phyloP scores from a whole-genome alignment of 441 rosid species.

The Metrosideros polymorpha region DNA sequence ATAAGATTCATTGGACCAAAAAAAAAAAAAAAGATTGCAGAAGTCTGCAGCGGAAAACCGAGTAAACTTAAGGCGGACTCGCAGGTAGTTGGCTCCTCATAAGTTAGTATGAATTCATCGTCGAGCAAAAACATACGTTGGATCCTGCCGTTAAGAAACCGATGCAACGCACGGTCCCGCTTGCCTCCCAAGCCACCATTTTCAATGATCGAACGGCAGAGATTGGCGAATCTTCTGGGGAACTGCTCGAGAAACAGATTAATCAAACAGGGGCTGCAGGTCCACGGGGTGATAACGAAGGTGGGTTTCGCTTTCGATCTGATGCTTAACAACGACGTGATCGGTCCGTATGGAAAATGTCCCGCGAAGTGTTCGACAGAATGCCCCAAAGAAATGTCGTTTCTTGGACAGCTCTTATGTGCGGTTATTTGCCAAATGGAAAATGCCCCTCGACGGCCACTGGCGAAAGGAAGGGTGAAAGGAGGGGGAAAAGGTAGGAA shows the following conservation, averaged over 20 bases:
- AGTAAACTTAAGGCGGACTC: neutral
- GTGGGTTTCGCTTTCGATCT: conserved; percentile 36
- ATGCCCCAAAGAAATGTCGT: conserved; percentile 81
- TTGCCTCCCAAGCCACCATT: neutral
- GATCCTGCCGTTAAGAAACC: neutral
- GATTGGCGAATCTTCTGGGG: conserved; percentile 41
- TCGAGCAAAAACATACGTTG: neutral
- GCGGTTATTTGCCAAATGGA: conserved; percentile 43
- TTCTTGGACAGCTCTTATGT: conserved; percentile 87
- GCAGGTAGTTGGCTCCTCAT: neutral
- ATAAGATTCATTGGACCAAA: too few species aligned
- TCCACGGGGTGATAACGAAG: conserved; percentile 42
- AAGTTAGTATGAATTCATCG: neutral
- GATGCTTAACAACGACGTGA: conserved; percentile 50
- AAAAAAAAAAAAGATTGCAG: too few species aligned
- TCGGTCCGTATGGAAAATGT: conserved; percentile 65
- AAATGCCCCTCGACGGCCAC: too few species aligned
- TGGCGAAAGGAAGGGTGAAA: too few species aligned
- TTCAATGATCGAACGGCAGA: conserved; percentile 36
- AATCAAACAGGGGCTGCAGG: conserved; percentile 51
- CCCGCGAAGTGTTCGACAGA: conserved; percentile 60
- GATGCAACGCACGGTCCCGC: neutral
- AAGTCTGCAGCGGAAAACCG: neutral
- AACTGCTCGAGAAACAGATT: conserved; percentile 46
- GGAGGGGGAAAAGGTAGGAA: too few species aligned